Evolutionary conservation across 306 rosid genomes (phyloP).

Genomic region (Quercus parvula): DNA sequence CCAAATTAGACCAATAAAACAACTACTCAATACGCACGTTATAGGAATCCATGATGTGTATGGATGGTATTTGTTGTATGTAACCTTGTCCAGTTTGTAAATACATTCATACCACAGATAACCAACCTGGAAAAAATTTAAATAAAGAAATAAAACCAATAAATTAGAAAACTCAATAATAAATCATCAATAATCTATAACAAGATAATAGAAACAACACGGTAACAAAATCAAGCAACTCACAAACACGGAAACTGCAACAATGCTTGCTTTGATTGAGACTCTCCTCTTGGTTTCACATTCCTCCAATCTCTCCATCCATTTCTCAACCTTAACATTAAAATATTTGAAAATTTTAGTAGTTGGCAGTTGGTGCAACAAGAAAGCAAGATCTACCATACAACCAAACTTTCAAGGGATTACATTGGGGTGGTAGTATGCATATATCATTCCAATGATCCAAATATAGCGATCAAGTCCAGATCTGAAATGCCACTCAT

Average conservation of each 20-base stretch:
- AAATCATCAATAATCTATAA: slow-evolving; percentile 4
- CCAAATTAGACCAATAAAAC: slow-evolving; percentile 10
- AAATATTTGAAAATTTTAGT: slow-evolving; percentile 18
- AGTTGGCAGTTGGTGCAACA: slow-evolving; percentile 8
- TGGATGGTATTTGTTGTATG: slow-evolving; percentile 90
- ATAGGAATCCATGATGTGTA: slow-evolving; percentile 99
- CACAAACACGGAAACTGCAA: slow-evolving; percentile 63
- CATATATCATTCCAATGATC: slow-evolving; percentile 97
- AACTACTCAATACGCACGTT: slow-evolving; percentile 56
- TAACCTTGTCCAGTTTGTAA: slow-evolving; percentile 95
- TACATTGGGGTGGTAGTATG: slow-evolving; percentile 94
- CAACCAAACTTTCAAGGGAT: slow-evolving; percentile 25
- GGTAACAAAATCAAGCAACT: slow-evolving; percentile 41
- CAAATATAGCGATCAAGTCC: slow-evolving; percentile 99
- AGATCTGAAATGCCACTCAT: slow-evolving; percentile 99
- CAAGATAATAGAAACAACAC: neutral
- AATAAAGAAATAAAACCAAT: slow-evolving; percentile 25
- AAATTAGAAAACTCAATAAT: slow-evolving; percentile 3
- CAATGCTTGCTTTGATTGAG: slow-evolving; percentile 74
- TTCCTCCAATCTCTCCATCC: slow-evolving; percentile 98
- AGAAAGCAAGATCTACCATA: slow-evolving; percentile 22
- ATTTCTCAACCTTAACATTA: slow-evolving; percentile 82
- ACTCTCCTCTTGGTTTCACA: slow-evolving; percentile 76
- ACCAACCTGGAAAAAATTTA: slow-evolving; percentile 63
- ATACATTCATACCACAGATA: slow-evolving; percentile 90